A percentile compares a stretch with the other conserved stretches of the same genome.
phyloP scores from a whole-genome alignment of 2,329 filamentous ascomycete species.

The Xylariaceae sp. region DNA sequence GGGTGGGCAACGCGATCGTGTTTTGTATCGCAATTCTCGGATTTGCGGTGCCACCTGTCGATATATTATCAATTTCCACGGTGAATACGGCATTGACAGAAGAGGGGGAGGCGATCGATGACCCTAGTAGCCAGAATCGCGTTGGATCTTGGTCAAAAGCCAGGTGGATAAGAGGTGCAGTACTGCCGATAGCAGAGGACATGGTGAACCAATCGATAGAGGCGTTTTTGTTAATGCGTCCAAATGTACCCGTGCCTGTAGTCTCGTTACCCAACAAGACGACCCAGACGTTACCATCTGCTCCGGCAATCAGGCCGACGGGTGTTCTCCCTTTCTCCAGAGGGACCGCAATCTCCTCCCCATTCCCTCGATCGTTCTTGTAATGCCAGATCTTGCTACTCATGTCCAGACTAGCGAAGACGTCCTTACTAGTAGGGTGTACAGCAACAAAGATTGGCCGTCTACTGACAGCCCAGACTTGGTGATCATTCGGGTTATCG shows the following conservation, averaged over 20 bases:
- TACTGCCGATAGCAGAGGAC: background rate
- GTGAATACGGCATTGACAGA: background rate
- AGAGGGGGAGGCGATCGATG: background rate
- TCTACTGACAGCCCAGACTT: background rate
- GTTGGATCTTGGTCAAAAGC: background rate
- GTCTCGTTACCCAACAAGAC: background rate
- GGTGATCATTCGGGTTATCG: background rate
- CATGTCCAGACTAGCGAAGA: background rate
- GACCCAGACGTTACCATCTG: background rate
- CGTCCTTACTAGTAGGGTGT: background rate
- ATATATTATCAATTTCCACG: background rate
- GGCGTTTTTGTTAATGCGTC: background rate
- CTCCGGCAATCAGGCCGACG: background rate
- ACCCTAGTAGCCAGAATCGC: background rate
- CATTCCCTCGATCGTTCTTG: background rate
- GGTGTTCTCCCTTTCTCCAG: background rate
- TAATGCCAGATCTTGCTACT: conserved; percentile 2
- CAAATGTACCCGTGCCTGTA: background rate
- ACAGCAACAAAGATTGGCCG: background rate
- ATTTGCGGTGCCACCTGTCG: background rate
- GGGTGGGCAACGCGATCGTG: background rate
- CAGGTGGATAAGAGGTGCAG: background rate
- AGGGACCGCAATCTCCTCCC: background rate
- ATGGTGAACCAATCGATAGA: background rate
- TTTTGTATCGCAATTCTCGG: background rate